A percentile compares a stretch with the other conserved stretches of the same genome.
These are phyloP conservation scores for Pogostemon cablin DNA, from an alignment of 257 asterid species.

Conservation along the genomic window DNA sequence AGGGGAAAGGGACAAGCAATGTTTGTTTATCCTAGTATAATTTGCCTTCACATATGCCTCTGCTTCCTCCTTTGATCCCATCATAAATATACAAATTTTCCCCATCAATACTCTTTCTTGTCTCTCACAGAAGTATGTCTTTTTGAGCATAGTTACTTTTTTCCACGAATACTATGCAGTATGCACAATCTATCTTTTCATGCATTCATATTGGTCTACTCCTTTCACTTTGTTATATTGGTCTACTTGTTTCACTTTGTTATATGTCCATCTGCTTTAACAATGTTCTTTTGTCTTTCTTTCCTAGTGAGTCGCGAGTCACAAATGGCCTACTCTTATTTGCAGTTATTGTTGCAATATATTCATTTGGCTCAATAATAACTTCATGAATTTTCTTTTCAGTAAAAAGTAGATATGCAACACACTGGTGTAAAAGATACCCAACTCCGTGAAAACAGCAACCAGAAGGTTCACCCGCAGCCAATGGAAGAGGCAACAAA, in stretches of 20 bases:
- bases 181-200: slow-evolving; percentile 1
- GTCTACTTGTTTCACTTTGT: background rate
- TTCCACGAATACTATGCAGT: background rate
- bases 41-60: slow-evolving; percentile 7
- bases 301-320: slow-evolving; percentile 16
- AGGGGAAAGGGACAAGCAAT: background rate
- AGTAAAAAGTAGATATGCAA: slow-evolving; percentile 88
- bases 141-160: background rate
- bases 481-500: slow-evolving; percentile 93
- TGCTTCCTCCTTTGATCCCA: background rate
- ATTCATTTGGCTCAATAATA: slow-evolving; percentile 36
- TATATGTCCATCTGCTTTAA: background rate
- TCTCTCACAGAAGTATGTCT: background rate
- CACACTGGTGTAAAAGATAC: slow-evolving; percentile 82
- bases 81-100: background rate
- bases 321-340: slow-evolving; percentile 28
- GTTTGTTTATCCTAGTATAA: background rate
- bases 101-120: background rate
- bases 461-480: slow-evolving; percentile 98
- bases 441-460: slow-evolving; percentile 93
- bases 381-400: slow-evolving; percentile 36
- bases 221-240: background rate
- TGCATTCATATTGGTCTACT: slow-evolving; percentile 7
- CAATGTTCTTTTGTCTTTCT: slow-evolving; percentile 7
- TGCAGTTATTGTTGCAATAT: slow-evolving; percentile 39